phyloP scores from a whole-genome alignment of 441 rosid species.

The Kokia cookei region DNA sequence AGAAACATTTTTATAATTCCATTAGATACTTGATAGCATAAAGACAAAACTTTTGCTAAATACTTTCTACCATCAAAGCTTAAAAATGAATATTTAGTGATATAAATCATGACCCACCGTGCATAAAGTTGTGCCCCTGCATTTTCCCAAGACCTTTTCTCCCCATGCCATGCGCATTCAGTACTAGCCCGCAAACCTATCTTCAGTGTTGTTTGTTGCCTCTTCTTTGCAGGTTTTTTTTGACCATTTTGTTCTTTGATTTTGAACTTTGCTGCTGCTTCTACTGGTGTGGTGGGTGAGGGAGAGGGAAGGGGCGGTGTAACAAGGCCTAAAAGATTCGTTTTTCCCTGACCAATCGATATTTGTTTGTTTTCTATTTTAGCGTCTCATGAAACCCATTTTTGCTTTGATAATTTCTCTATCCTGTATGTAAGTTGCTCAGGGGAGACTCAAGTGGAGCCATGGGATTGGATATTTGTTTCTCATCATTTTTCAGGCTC shows the following conservation, averaged over 20 bases:
- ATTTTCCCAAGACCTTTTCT: slow-evolving; percentile 16
- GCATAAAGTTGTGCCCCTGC: neutral
- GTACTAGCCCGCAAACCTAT: too few relatives aligned
- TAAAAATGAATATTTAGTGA: too few relatives aligned
- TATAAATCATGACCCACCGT: too few relatives aligned
- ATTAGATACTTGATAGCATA: too few relatives aligned
- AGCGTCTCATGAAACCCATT: slow-evolving; percentile 25
- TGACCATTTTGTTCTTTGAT: slow-evolving; percentile 49
- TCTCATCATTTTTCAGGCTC: neutral
- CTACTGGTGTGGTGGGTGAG: neutral
- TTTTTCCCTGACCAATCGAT: slow-evolving; percentile 26
- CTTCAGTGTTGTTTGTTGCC: slow-evolving; percentile 16
- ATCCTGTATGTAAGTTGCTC: slow-evolving; percentile 1
- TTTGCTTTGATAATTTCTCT: slow-evolving; percentile 8
- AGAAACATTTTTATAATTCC: too few relatives aligned
- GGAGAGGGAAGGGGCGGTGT: neutral
- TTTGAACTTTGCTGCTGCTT: slow-evolving; percentile 24
- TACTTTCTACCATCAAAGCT: too few relatives aligned
- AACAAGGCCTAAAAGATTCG: neutral
- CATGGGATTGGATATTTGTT: neutral
- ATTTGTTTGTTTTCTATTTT: slow-evolving; percentile 28
- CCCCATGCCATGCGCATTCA: too few relatives aligned
- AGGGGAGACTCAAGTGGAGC: neutral
- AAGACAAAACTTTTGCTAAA: too few relatives aligned
- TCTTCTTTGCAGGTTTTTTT: slow-evolving; percentile 40